Conservation (phyloP, 2,329 filamentous ascomycete genomes). For the Biscogniauxia mediterranea region DNA sequence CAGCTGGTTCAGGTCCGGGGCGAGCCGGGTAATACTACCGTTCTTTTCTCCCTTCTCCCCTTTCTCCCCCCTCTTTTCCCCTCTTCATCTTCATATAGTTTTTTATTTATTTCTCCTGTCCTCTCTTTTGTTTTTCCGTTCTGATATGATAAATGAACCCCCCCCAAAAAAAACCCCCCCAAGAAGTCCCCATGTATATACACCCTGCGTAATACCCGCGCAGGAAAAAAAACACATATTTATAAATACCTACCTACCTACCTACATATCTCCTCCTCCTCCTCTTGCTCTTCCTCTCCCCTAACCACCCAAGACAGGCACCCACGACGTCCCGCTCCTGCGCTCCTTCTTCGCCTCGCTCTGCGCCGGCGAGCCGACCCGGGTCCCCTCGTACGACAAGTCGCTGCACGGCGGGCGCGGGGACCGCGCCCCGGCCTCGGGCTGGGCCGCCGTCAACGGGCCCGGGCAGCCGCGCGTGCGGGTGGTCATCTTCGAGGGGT, state of each 20-base stretch:
- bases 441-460: slow-evolving; percentile 61
- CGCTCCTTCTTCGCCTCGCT: slow-evolving; percentile 59
- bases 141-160: no score
- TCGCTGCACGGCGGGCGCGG: slow-evolving; percentile 72
- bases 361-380: slow-evolving; percentile 50
- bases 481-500: slow-evolving; percentile 83
- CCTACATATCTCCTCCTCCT: no score
- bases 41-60: slow-evolving; percentile 7
- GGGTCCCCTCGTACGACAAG: slow-evolving; percentile 80
- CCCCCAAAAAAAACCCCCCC: no score
- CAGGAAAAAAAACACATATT: not conserved
- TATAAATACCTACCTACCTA: no score
- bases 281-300: no score
- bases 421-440: slow-evolving; percentile 62
- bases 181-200: no score
- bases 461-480: slow-evolving; percentile 48
- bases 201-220: no score
- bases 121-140: no score
- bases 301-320: slow-evolving; percentile 30
- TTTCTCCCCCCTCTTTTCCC: slow-evolving; percentile 5
- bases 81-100: no score
- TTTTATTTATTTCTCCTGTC: no score
- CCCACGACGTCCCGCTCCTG: slow-evolving; percentile 73
- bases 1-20: slow-evolving; percentile 77
- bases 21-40: slow-evolving; percentile 72